phyloP scores from a whole-genome alignment of 257 asterid genomes.

The Verbascum thapsus region DNA sequence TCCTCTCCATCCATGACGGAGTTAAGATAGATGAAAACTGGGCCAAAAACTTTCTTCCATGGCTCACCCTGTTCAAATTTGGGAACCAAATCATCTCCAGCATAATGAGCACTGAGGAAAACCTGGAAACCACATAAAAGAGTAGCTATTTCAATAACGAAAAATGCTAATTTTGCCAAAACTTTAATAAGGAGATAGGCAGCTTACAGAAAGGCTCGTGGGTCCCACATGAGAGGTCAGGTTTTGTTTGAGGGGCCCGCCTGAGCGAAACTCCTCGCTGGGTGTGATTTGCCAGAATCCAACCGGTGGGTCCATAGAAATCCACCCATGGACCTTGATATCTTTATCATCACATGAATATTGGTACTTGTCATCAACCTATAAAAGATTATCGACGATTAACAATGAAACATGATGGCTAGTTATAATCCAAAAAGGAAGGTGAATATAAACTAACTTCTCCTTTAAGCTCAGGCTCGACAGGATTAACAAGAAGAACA shows the following conservation, averaged over 20 bases:
- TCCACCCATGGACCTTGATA: slow-evolving; percentile 77
- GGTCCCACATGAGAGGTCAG: slow-evolving; percentile 96
- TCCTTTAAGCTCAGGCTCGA: slow-evolving; percentile 81
- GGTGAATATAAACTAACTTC: slow-evolving; percentile 47
- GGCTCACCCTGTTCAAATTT: slow-evolving; percentile 61
- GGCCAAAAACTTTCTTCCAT: slow-evolving; percentile 88
- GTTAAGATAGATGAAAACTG: slow-evolving; percentile 70
- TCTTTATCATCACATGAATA: slow-evolving; percentile 85
- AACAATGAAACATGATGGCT: not conserved
- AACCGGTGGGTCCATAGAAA: slow-evolving; percentile 59
- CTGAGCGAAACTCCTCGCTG: slow-evolving; percentile 80
- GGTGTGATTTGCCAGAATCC: slow-evolving; percentile 95
- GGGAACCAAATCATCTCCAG: slow-evolving; percentile 57
- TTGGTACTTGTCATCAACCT: slow-evolving; percentile 91
- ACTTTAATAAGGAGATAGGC: not conserved
- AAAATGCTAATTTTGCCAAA: slow-evolving; percentile 12
- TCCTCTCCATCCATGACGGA: slow-evolving; percentile 43
- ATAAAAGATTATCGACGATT: no score
- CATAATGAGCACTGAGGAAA: slow-evolving; percentile 66
- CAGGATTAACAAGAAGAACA: slow-evolving; percentile 77
- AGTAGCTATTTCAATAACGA: not conserved
- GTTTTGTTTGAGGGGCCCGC: slow-evolving; percentile 88
- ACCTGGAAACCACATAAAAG: slow-evolving; percentile 41
- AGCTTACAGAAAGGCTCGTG: slow-evolving; percentile 66
- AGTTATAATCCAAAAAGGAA: no score